A percentile compares a stretch with the other conserved stretches of the same genome.
Evolutionary conservation across 2,329 filamentous ascomycete species (phyloP).

Genomic region (Ascochyta pisi): DNA sequence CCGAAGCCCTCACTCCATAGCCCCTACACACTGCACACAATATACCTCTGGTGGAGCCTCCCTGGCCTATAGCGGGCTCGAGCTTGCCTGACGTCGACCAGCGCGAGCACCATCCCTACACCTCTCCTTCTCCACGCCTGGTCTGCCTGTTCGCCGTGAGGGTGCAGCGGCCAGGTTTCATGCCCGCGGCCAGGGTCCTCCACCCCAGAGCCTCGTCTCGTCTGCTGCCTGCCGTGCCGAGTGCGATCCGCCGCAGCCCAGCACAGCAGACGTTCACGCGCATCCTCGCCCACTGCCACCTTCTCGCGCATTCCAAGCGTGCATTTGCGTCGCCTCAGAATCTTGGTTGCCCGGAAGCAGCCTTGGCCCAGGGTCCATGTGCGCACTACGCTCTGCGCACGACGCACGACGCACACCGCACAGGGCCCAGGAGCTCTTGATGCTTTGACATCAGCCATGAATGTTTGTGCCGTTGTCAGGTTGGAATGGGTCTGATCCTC

Average conservation of each 20-base stretch:
- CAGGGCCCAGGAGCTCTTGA: not conserved
- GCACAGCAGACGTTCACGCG: conserved; percentile 2
- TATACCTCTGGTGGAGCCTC: not conserved
- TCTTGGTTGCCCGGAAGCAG: conserved; percentile 27
- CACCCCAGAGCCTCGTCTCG: conserved; percentile 4
- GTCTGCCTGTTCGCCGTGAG: not conserved
- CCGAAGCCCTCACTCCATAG: too few species aligned
- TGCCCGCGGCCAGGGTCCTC: conserved; percentile 3
- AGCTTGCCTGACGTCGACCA: conserved; percentile 5
- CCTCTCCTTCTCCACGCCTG: not conserved
- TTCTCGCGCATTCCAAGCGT: conserved; percentile 15
- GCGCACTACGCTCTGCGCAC: too few species aligned
- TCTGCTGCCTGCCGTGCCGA: conserved; percentile 4
- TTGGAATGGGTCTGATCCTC: not conserved
- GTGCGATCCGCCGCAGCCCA: conserved; percentile 6
- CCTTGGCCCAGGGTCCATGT: conserved; percentile 12
- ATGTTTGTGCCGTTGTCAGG: conserved; percentile 13
- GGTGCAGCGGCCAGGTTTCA: conserved; percentile 11
- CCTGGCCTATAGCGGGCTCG: conserved; percentile 16
- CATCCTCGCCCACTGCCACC: not conserved
- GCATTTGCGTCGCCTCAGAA: conserved; percentile 26
- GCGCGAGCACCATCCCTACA: conserved; percentile 18
- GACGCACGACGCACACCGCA: not conserved
- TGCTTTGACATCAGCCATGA: conserved; percentile 15
- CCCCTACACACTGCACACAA: too few species aligned